Percentiles rank a stretch among this genome's conserved stretches.
Evolutionary conservation across 768 basidiomycete species (phyloP).

Genomic region (Hirschioporus abietinus): DNA sequence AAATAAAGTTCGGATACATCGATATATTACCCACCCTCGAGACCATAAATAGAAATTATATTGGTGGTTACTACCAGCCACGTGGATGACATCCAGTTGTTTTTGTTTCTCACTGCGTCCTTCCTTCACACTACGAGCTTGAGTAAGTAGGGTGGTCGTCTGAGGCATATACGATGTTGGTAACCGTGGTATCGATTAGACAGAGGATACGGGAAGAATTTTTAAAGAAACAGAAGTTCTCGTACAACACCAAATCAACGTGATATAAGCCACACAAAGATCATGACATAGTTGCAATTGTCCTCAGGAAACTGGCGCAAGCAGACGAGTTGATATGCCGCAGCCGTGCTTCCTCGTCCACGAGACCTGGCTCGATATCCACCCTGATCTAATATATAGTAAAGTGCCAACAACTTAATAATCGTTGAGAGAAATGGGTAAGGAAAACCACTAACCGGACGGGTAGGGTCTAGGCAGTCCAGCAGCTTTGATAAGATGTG

Average conservation of each 20-base stretch:
- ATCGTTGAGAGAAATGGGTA: constrained; percentile 3
- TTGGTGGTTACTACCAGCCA: neutral
- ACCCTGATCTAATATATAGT: constrained; percentile 12
- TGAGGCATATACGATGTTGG: no score
- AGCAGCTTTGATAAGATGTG: constrained; percentile 69
- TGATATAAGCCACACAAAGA: neutral
- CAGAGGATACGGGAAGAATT: neutral
- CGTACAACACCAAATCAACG: neutral
- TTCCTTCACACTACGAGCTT: no score
- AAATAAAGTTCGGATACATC: no score
- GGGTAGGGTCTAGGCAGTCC: constrained; percentile 50
- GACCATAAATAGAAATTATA: neutral
- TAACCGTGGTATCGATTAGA: no score
- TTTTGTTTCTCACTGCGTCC: neutral
- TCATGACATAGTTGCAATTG: constrained; percentile 26
- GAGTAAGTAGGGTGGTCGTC: no score
- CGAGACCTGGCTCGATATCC: constrained; percentile 20
- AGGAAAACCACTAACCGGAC: constrained; percentile 54
- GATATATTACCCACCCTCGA: neutral
- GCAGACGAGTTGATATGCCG: constrained; percentile 60
- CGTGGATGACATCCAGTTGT: neutral
- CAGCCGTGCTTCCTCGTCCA: constrained; percentile 55
- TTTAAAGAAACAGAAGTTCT: neutral
- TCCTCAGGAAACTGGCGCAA: constrained; percentile 59
- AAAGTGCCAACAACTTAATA: constrained; percentile 2